A percentile compares a stretch with the other conserved stretches of the same genome.
Conservation (phyloP, 306 rosid genomes). For the Neltuma alba region DNA sequence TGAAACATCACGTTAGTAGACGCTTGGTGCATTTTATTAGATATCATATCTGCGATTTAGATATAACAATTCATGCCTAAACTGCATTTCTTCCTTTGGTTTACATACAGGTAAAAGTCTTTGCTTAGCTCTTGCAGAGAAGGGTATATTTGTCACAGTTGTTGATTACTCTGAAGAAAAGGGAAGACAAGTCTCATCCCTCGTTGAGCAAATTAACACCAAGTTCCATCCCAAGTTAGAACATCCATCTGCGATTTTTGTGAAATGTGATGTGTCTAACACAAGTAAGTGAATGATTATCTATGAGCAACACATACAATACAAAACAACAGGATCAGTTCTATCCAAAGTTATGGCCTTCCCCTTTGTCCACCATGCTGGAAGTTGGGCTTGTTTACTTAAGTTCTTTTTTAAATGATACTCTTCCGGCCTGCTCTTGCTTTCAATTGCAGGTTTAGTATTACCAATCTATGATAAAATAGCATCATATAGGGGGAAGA, state of each 20-base stretch:
- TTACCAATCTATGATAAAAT: conserved; percentile 12
- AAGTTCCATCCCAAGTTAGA: conserved; percentile 67
- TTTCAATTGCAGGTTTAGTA: conserved; percentile 24
- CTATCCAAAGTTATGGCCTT: neutral
- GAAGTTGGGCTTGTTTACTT: conserved; percentile 27
- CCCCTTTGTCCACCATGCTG: conserved; percentile 11
- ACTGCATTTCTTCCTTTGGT: conserved; percentile 25
- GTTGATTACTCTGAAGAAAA: conserved; percentile 80
- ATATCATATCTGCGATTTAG: conserved; percentile 2
- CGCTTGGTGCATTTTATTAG: neutral
- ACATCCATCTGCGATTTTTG: conserved; percentile 62
- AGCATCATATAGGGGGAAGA: neutral
- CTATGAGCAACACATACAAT: conserved; percentile 12
- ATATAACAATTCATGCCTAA: conserved; percentile 3
- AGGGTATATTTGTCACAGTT: conserved; percentile 85
- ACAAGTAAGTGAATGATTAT: conserved; percentile 53
- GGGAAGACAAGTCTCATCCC: conserved; percentile 66
- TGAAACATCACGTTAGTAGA: neutral
- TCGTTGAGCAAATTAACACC: conserved; percentile 55
- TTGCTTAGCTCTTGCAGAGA: conserved; percentile 79
- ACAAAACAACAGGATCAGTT: neutral
- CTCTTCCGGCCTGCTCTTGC: conserved; percentile 8
- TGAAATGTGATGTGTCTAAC: conserved; percentile 76
- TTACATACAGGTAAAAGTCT: conserved; percentile 72
- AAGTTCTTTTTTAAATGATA: neutral